Evolutionary conservation across 768 basidiomycete species (phyloP).

Genomic region (Suillus cothurnatus): DNA sequence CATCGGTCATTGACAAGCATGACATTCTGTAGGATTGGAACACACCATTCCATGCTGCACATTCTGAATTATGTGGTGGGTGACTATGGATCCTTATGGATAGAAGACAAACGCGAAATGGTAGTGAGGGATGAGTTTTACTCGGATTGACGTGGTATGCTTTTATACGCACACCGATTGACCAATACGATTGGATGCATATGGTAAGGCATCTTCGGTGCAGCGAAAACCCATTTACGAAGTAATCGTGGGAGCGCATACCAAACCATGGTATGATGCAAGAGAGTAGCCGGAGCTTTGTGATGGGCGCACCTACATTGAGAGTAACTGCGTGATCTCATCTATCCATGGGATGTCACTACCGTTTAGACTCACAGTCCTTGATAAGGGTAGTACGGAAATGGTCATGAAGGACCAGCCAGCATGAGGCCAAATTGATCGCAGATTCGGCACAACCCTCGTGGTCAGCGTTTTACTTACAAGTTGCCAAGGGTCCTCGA

Average conservation of each 20-base stretch:
- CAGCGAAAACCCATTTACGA: constrained; percentile 31
- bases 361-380: constrained; percentile 28
- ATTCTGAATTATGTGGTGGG: constrained; percentile 32
- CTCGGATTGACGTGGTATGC: constrained; percentile 17
- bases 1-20: constrained; percentile 15
- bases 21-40: constrained; percentile 17
- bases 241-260: constrained; percentile 36
- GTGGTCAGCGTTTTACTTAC: constrained; percentile 21
- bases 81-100: not conserved
- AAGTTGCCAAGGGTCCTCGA: constrained; percentile 20
- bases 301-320: constrained; percentile 30
- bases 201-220: constrained; percentile 35
- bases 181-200: constrained; percentile 19
- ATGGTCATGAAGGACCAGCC: constrained; percentile 26
- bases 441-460: constrained; percentile 22
- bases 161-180: constrained; percentile 29
- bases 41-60: constrained; percentile 63
- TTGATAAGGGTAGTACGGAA: constrained; percentile 30
- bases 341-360: constrained; percentile 17
- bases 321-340: constrained; percentile 23
- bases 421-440: constrained; percentile 32
- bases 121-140: not conserved
- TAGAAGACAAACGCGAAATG: constrained; percentile 2
- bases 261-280: constrained; percentile 11
- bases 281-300: constrained; percentile 21